Evolutionary conservation across 805 yeast species (phyloP), one percentile per base, ranked within the genome.

Genomic region (Metschnikowia orientalis): DNA sequence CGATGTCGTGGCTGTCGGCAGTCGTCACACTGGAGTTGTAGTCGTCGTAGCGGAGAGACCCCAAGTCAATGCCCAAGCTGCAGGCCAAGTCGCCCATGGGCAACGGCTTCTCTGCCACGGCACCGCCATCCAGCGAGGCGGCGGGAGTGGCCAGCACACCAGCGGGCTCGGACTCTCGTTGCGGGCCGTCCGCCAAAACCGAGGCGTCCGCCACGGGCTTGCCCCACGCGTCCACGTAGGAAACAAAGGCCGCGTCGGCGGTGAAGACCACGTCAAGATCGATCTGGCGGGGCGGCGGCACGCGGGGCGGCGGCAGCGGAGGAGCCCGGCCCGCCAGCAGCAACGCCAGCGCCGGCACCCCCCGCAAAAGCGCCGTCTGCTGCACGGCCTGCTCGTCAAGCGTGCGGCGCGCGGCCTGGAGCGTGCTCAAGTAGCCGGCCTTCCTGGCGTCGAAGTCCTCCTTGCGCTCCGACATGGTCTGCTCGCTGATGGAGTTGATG

Each of bases 401-500:
- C 8, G 36, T 47, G 10, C 35, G 37, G 11, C 67, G 44, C 8
- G 53, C 39, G 3, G 28, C 42, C 27, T 36, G 44, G 19, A 55
- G 52, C 14, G 42, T 53, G 22, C 18, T 42, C 18, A 57, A 57
- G 28, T 48, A 60, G 8, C 34, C 35, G 14, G 45, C 47, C 8
- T 53, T 53, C 10, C 48, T 48, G 11, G 41, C 24, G 10, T 50
- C 59, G 31, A 60, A 59, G 3, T 48, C 56, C 14, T 40, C 43
- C 16, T 45, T 52, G 11, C 49, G 42, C 24, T 47, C 59, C 25
- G 36, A 33, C 47, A 56, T 41, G 10, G 53, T 51, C 9, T 41
- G 33, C 25, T 65, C 70, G 21, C 59, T 50, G 16, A 59, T 50
- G 18, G 51, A 49, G 44, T 65, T 65, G 27, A 63, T 54, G 13